Evolutionary conservation across 495 filamentous ascomycete genomes (phyloP).

Genomic region (Penicillium coprophilum): DNA sequence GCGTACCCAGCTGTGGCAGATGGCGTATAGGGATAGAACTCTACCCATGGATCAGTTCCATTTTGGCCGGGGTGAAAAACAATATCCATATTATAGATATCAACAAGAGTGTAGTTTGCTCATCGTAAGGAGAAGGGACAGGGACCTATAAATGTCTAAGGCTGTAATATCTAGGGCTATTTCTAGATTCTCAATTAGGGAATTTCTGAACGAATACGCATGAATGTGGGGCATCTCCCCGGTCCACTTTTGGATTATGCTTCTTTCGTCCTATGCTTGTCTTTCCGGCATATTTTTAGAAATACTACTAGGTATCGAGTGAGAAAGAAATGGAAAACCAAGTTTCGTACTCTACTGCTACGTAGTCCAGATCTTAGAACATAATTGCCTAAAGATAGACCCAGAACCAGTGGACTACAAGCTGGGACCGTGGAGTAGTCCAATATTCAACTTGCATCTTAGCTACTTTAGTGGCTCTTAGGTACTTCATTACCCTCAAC

Average conservation of each 20-base stretch:
- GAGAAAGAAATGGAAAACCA: neutral
- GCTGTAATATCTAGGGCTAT: conserved; percentile 3
- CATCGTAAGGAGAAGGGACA: neutral
- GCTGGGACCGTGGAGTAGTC: neutral
- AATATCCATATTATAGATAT: conserved; percentile 31
- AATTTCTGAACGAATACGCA: conserved; percentile 37
- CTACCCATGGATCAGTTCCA: conserved; percentile 35
- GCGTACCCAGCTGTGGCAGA: conserved; percentile 46
- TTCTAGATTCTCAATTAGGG: conserved; percentile 23
- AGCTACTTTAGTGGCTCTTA: neutral
- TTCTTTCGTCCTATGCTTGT: conserved; percentile 8
- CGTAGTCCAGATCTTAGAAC: neutral
- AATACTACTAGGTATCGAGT: neutral
- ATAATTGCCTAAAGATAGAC: neutral
- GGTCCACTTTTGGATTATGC: conserved; percentile 8
- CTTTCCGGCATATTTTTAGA: conserved; percentile 4
- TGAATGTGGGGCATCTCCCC: neutral
- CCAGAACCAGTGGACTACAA: neutral
- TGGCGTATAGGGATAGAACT: conserved; percentile 51
- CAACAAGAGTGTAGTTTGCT: neutral
- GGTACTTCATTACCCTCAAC: neutral
- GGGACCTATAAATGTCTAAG: neutral
- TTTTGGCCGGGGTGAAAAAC: conserved; percentile 34
- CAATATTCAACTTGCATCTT: neutral
- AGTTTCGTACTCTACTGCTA: neutral